A percentile compares a stretch with the other conserved stretches of the same genome.
Conservation (phyloP, 148 eudicot genomes). For the Bassia scoparia region DNA sequence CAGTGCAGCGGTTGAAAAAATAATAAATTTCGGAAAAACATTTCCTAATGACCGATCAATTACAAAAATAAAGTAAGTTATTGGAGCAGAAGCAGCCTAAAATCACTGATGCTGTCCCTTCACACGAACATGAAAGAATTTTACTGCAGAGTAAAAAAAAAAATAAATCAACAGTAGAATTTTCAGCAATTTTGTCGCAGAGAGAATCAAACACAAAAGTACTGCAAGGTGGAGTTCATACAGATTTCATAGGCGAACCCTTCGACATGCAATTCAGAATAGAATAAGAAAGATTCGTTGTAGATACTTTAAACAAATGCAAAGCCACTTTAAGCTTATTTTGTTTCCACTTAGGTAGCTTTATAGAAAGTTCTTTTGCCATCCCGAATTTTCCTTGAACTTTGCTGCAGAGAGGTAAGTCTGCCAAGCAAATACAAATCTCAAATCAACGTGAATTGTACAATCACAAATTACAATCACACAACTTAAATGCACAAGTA, state of each 20-base stretch:
- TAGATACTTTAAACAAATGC: constrained; percentile 55
- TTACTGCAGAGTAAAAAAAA: constrained; percentile 31
- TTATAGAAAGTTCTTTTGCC: constrained; percentile 69
- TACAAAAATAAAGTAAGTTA: constrained; percentile 30
- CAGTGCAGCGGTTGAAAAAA: constrained; percentile 14
- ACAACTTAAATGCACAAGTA: background rate
- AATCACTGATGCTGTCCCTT: constrained; percentile 60
- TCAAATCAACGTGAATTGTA: constrained; percentile 1
- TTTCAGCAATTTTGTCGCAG: constrained; percentile 4
- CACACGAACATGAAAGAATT: constrained; percentile 29
- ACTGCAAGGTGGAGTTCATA: constrained; percentile 8
- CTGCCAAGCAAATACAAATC: constrained; percentile 36
- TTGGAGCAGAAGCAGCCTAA: constrained; percentile 83
- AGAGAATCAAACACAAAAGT: background rate
- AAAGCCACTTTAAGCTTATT: constrained; percentile 86
- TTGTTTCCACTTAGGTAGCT: constrained; percentile 96
- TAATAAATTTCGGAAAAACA: constrained; percentile 10
- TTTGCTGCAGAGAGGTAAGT: constrained; percentile 78
- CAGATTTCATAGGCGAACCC: constrained; percentile 23
- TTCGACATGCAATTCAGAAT: constrained; percentile 26
- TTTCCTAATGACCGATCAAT: constrained; percentile 32
- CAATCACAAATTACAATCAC: background rate
- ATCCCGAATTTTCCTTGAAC: constrained; percentile 83
- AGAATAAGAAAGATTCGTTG: constrained; percentile 15
- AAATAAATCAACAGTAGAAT: too few species aligned